A percentile compares a stretch with the other conserved stretches of the same genome.
Evolutionary conservation across 352 stramenopile genomes (phyloP).

Genomic region (Salisapilia sapeloensis): DNA sequence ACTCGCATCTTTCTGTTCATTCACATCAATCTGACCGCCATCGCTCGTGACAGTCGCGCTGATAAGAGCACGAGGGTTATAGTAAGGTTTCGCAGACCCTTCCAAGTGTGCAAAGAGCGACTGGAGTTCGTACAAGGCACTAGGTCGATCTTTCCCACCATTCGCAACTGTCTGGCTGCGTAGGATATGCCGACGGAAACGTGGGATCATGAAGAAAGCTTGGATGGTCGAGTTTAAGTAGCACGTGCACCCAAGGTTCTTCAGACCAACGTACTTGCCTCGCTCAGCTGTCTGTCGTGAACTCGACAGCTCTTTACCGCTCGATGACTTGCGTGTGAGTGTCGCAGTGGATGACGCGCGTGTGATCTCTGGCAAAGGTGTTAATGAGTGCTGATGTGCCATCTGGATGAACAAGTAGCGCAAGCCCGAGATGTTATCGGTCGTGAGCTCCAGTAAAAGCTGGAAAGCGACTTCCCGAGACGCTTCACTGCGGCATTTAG

Average conservation of each 20-base stretch:
- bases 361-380: conserved; percentile 15
- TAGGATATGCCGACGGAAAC: conserved; percentile 79
- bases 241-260: conserved; percentile 91
- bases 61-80: conserved; percentile 67
- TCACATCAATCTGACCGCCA: conserved; percentile 76
- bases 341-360: not conserved
- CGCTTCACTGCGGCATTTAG: conserved; percentile 64
- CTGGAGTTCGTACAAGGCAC: conserved; percentile 71
- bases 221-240: conserved; percentile 93
- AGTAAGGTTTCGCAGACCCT: conserved; percentile 70
- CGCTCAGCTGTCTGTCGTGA: conserved; percentile 26
- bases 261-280: conserved; percentile 82
- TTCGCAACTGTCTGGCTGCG: too few species aligned
- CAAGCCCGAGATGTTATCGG: conserved; percentile 38
- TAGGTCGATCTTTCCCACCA: conserved; percentile 2
- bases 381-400: conserved; percentile 53
- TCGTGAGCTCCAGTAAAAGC: conserved; percentile 43
- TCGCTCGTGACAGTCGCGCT: conserved; percentile 79
- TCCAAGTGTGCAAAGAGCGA: conserved; percentile 82
- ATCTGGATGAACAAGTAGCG: conserved; percentile 60
- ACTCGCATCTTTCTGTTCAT: conserved; percentile 85
- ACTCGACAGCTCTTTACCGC: conserved; percentile 5
- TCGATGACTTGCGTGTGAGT: not conserved
- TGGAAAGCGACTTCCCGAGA: conserved; percentile 64
- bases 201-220: conserved; percentile 90